Base-by-base conservation (phyloP, 2,329 filamentous ascomycete genomes). In the Septoria petroselini region DNA sequence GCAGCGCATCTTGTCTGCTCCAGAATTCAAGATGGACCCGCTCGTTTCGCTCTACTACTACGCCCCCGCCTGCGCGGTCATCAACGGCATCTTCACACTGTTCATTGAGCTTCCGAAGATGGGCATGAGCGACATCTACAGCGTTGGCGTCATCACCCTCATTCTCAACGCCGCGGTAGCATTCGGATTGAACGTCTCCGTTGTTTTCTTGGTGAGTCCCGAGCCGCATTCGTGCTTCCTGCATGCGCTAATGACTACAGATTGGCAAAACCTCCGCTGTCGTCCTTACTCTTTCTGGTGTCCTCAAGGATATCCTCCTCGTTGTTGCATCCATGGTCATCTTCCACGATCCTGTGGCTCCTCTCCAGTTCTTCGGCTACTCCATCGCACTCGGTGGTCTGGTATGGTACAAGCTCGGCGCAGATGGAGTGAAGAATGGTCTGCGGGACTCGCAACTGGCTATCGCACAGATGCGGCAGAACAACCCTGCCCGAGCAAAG, bases 21-120 rank as follows among this genome's bases (percentile, higher is more conserved):
- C 84, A 40, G 87, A 91, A 72, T 91, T 85, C 80, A 91, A 91
- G 81, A 93, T 93, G 88, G 88, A 93, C 68, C 88, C 88, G 14
- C 76, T 93, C n/a, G 88, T 93, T 43, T 93, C 88, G 23, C 81
- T 93, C 7, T 93, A 93, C 79, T 93, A 93, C 77, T 93, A 91
- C 64, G 88, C 88, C 3, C 88, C 88, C 14, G 83, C 90, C 49
- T 93, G 88, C 71, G 88, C 88, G 42, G 73, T 80, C 66, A 90
- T 93, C 81, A 93, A 93, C 75, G 81, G 84, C 61, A 66, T 81
- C 9, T 80, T 90, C 43, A 85, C 86, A 48, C 73, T 91, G 17
- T 74, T 88, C 65, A 83, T 84, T 74, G 88, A 93, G 70, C 68
- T 90, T 2, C 86, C 86, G 59, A 76, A 74, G 59, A 78, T 90